Evolutionary conservation across 2,329 filamentous ascomycete genomes (phyloP), one percentile per base, ranked within the genome.

Genomic region (Ophiostoma pallidulum): DNA sequence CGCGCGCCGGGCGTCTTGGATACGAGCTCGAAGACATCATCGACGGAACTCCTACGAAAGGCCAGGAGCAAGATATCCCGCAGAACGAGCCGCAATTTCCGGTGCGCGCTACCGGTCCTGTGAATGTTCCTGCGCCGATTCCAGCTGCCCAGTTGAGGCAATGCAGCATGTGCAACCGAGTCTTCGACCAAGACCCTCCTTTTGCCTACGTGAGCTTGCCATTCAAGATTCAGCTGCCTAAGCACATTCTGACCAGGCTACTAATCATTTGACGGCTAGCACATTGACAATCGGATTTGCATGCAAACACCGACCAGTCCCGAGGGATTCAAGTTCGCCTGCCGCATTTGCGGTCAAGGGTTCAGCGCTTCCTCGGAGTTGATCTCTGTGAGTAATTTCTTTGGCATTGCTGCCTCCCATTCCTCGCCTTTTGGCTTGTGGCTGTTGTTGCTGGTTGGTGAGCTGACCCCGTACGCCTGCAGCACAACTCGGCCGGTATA

Each of bases 1-100:
- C 75, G 2, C 65, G 70, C 31, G 74, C 75, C 1, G 73, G 77
- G 54, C 72, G 77, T 3, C 66, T 80, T 0, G 77, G 77, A 2
- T 80, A 79, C 47, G 70, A 77, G 42, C 62, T 65, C 0, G 61
- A 64, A 28, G 76, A 79, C 46, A 63, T 74, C 3, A 62, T 76
- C 12, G 67, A 71, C 28, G 68, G 72, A 16, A 33, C 59, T 18
- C 51, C 56, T 24, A 64, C 68, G 49, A 62, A 61, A 51, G 40
- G 60, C 24, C 56, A 59, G 28, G 68, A 71, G 50, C 62, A 59
- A 22, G 64, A 70, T 16, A 64, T 70, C 3, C 57, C 57, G 2
- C 45, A 48, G 20, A 18, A 18, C 16, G 7, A 18, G 24, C 48
- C 43, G 4, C 42, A 47, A 16, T 45, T 14, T 7, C 37, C 19